Conservation (phyloP, 1,284 basidiomycete genomes). For the Sphaerobolus stellatus region DNA sequence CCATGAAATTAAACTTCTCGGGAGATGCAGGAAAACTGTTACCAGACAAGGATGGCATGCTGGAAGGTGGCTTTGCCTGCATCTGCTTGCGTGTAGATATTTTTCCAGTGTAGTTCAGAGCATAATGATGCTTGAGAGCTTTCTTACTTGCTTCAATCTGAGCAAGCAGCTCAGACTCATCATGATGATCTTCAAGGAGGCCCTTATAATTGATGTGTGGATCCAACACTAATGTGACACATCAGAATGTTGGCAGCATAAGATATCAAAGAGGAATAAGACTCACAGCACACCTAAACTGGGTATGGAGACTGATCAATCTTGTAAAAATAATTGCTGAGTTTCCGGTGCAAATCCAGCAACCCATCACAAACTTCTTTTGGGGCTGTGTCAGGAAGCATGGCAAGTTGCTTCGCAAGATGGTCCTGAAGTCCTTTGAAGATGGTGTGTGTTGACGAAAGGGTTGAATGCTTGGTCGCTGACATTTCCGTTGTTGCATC, state of each 20-base stretch:
- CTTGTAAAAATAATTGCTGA: slow-evolving; percentile 17
- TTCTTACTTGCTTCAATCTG: too few species aligned
- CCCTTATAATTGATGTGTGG: slow-evolving; percentile 15
- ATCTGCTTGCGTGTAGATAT: too few species aligned
- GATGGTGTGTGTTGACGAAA: slow-evolving; percentile 18
- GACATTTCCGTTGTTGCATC: slow-evolving; percentile 32
- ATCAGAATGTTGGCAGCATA: background rate
- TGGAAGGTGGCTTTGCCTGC: too few species aligned
- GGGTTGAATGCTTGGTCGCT: slow-evolving; percentile 22
- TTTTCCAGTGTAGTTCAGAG: too few species aligned
- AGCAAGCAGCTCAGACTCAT: too few species aligned
- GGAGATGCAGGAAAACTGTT: too few species aligned
- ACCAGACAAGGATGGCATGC: too few species aligned
- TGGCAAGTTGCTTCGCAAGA: slow-evolving; percentile 12
- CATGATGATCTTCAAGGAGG: slow-evolving; percentile 5
- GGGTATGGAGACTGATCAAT: slow-evolving; percentile 20
- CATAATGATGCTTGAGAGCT: too few species aligned
- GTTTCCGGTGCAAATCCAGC: slow-evolving; percentile 17
- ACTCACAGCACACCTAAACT: slow-evolving; percentile 21
- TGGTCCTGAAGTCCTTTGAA: slow-evolving; percentile 23
- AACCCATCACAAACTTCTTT: slow-evolving; percentile 11
- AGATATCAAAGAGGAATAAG: slow-evolving; percentile 1
- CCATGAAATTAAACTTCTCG: too few species aligned
- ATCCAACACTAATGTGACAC: slow-evolving; percentile 13
- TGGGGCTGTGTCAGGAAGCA: slow-evolving; percentile 9